Evolutionary conservation across 139 green algal genomes (phyloP).

Genomic region (Coelastrella sp.): DNA sequence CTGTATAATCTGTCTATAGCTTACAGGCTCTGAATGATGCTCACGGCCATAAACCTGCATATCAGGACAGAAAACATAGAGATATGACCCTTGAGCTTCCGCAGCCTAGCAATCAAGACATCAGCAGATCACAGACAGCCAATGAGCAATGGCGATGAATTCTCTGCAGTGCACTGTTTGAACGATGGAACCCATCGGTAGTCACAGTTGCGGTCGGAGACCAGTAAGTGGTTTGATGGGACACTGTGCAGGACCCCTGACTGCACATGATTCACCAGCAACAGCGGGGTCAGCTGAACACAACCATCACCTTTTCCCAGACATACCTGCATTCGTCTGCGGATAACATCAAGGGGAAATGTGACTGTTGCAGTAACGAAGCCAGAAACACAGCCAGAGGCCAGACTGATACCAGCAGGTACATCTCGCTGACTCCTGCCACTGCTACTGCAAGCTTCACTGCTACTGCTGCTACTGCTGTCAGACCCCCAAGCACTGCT

Average conservation of each 20-base stretch:
- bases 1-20: slow-evolving; percentile 67
- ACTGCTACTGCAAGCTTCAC: slow-evolving; percentile 24
- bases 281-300: not conserved
- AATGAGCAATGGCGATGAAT: no score
- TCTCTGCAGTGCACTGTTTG: no score
- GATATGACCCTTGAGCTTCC: no score
- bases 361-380: slow-evolving; percentile 86
- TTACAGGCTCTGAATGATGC: slow-evolving; percentile 13
- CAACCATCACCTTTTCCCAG: no score
- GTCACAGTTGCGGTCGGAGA: no score
- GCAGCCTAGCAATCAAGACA: no score
- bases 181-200: no score
- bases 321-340: slow-evolving; percentile 84
- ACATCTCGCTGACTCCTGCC: not conserved
- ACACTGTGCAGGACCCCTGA: no score
- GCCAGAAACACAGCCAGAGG: slow-evolving; percentile 83
- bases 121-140: no score
- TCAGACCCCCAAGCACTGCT: no score
- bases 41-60: slow-evolving; percentile 31
- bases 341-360: slow-evolving; percentile 91
- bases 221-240: no score
- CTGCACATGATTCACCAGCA: not conserved
- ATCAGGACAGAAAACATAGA: not conserved
- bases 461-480: not conserved
- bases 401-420: slow-evolving; percentile 65